Evolutionary conservation across 768 basidiomycete species (phyloP), one percentile per base, ranked within the genome.

Genomic region (Leucocoprinus sp.): DNA sequence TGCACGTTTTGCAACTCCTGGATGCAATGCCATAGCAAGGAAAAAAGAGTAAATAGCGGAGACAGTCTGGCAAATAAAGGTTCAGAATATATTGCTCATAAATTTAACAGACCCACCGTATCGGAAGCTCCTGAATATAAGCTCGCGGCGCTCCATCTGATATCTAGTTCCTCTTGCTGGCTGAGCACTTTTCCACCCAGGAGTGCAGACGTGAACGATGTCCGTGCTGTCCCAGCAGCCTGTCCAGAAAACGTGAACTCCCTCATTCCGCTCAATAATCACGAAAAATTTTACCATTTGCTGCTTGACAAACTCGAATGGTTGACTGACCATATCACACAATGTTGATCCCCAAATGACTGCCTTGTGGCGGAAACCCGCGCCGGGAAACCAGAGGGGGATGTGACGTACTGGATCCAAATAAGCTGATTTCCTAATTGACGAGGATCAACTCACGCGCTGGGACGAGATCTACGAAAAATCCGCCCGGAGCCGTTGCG

Each of bases 131-230:
- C 75, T 39, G 72, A 69, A 57, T 78, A 76, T 12, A 78, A 57
- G 34, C 76, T 74, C n/a, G 71, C 71, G 24, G 75, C 68, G 29
- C 80, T 75, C 78, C 82, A 82, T 57, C 81, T 84, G 48, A 85
- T 65, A 50, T 77, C 72, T 41, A 70, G 62, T 48, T 83, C 80
- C 48, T 82, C 78, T 48, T 81, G 75, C 3, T 62, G 59, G 37
- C 61, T 72, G 23, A 78, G 54, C 8, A 64, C 59, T 54, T 71
- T 74, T 18, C 62, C 67, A 52, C 82, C 71, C 21, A 84, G 68
- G 45, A 80, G 58, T 21, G 68, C 65, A 18, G 80, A 80, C 1
- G 75, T 72, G 56, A 80, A 82, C 5, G 80, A 84, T 12, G 66
- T 56, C 17, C 67, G 58, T 17, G 73, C 74, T n/a, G 66, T 72